Evolutionary conservation across 805 yeast genomes (phyloP).

Genomic region (Lachancea sp.): DNA sequence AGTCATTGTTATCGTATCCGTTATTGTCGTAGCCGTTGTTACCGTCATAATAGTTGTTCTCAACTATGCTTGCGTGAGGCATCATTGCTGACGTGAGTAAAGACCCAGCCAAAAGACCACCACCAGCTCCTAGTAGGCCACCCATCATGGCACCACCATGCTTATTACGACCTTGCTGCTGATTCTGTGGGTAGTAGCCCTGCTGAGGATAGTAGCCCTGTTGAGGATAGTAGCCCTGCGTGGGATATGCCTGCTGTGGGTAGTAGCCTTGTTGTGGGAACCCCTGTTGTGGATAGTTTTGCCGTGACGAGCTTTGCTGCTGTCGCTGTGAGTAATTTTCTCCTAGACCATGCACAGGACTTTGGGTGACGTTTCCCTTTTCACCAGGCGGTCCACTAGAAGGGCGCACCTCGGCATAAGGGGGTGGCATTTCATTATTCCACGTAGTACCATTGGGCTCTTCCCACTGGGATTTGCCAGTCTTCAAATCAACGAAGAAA

Average conservation of each 20-base stretch:
- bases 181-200: slow-evolving; percentile 32
- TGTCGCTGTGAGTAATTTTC: background rate
- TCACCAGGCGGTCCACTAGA: slow-evolving; percentile 5
- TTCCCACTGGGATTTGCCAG: slow-evolving; percentile 87
- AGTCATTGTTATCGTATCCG: slow-evolving; percentile 28
- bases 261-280: slow-evolving; percentile 2
- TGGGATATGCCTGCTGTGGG: slow-evolving; percentile 11
- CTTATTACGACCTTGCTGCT: slow-evolving; percentile 25
- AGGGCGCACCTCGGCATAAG: slow-evolving; percentile 22
- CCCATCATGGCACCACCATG: slow-evolving; percentile 31
- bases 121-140: slow-evolving; percentile 46
- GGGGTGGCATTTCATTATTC: slow-evolving; percentile 39
- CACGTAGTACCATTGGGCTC: slow-evolving; percentile 58
- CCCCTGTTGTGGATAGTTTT: background rate
- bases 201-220: slow-evolving; percentile 23
- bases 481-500: slow-evolving; percentile 71
- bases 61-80: slow-evolving; percentile 29
- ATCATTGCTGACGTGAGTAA: slow-evolving; percentile 41
- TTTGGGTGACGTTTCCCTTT: slow-evolving; percentile 11
- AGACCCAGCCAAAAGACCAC: slow-evolving; percentile 60
- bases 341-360: no score
- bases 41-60: slow-evolving; percentile 31
- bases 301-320: background rate
- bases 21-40: slow-evolving; percentile 25
- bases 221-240: slow-evolving; percentile 14